Percentiles rank a stretch among this genome's conserved stretches.
These are phyloP conservation scores for Ceraceosorus guamensis DNA, from an alignment of 1,284 basidiomycete species.

Conservation along the genomic window DNA sequence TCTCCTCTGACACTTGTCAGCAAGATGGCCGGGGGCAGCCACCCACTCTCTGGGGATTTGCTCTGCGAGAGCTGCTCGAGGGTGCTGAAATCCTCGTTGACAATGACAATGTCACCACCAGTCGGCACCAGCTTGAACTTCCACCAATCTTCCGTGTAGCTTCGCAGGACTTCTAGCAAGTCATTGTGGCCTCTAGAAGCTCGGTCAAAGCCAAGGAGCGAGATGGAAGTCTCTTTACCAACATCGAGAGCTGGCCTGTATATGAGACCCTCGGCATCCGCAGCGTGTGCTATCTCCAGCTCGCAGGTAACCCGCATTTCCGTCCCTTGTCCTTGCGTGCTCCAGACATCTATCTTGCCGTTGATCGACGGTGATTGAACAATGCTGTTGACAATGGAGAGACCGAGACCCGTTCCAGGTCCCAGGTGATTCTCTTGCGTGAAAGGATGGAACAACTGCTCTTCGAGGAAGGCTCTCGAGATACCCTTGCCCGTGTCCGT, in stretches of 20 bases:
- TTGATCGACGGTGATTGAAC: slow-evolving; percentile 75
- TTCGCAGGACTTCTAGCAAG: slow-evolving; percentile 59
- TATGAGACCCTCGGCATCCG: slow-evolving; percentile 27
- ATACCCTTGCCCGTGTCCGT: slow-evolving; percentile 76
- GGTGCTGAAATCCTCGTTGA: slow-evolving; percentile 69
- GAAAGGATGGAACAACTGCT: slow-evolving; percentile 93
- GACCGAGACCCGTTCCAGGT: slow-evolving; percentile 87
- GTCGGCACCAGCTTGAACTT: slow-evolving; percentile 55
- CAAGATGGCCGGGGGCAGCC: slow-evolving; percentile 64
- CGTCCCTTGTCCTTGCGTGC: slow-evolving; percentile 80
- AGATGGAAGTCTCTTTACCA: slow-evolving; percentile 55
- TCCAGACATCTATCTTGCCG: slow-evolving; percentile 77
- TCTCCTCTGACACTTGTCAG: slow-evolving; percentile 66
- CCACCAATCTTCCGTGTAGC: slow-evolving; percentile 71
- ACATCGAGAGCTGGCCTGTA: slow-evolving; percentile 52
- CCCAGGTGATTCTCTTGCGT: slow-evolving; percentile 80
- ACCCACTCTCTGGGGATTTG: slow-evolving; percentile 16
- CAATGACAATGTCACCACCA: slow-evolving; percentile 65
- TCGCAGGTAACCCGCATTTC: slow-evolving; percentile 82
- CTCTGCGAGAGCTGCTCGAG: slow-evolving; percentile 47
- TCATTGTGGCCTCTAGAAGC: slow-evolving; percentile 62
- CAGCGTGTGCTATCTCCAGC: slow-evolving; percentile 56
- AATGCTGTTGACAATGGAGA: slow-evolving; percentile 91
- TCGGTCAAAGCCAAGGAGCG: slow-evolving; percentile 67
- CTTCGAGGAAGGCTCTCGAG: slow-evolving; percentile 53